Conservation (phyloP, 331 rosid genomes). For the Malus hybrid region DNA sequence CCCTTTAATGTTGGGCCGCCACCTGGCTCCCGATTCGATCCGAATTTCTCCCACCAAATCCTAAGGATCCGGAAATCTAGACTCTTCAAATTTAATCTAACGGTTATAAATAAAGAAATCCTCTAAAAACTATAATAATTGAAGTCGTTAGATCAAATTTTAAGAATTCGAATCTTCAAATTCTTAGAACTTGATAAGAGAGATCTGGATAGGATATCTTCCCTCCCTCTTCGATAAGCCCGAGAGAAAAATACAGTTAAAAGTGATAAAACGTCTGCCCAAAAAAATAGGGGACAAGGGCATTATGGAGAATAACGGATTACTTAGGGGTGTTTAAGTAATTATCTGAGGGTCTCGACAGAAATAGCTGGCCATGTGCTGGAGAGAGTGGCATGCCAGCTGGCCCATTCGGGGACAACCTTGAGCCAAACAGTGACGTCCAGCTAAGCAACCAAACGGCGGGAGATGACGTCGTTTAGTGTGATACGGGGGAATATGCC, state of each 20-base stretch:
- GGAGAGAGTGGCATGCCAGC: constrained; percentile 38
- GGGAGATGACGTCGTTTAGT: constrained; percentile 6
- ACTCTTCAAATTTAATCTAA: accelerated
- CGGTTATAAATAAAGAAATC: accelerated
- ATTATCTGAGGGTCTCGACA: not conserved
- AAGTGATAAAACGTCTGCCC: not conserved
- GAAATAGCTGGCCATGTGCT: constrained; percentile 45
- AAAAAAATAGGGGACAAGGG: not conserved
- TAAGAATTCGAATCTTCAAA: accelerated
- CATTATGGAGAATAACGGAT: not conserved
- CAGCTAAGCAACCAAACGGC: constrained; percentile 36
- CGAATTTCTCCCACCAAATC: too few relatives aligned
- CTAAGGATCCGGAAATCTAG: accelerated
- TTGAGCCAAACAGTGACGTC: constrained; percentile 17
- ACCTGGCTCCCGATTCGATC: too few relatives aligned
- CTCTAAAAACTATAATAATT: too few relatives aligned
- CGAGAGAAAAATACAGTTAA: not conserved
- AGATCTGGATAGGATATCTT: not conserved
- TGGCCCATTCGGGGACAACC: constrained; percentile 31
- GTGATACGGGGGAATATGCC: not conserved
- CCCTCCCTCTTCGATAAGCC: not conserved
- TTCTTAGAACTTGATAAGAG: accelerated
- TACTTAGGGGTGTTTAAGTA: not conserved
- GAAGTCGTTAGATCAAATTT: accelerated
- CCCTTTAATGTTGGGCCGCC: not conserved